phyloP scores from a whole-genome alignment of 305 asterid species.

The Rubia occidens region DNA sequence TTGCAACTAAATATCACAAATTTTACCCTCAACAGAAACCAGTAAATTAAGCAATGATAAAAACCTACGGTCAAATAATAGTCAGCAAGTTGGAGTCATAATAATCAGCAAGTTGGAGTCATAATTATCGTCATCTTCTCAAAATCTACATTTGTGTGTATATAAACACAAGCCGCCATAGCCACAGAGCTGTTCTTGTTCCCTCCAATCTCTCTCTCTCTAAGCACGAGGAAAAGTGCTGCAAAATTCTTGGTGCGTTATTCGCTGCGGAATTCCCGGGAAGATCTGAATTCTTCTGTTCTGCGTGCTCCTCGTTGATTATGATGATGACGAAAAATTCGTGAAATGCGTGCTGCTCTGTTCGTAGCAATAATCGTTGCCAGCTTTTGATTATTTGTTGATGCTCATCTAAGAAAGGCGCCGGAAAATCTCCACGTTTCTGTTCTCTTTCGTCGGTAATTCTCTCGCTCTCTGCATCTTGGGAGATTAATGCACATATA shows the following conservation, averaged over 20 bases:
- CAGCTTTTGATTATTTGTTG: slow-evolving; percentile 12
- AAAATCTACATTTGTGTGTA: neutral
- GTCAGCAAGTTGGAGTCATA: neutral
- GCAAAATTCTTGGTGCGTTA: neutral
- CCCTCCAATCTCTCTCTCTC: neutral
- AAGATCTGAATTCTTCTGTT: neutral
- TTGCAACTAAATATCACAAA: neutral
- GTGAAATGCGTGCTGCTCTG: neutral
- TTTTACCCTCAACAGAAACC: neutral
- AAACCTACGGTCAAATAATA: neutral
- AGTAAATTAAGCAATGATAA: neutral
- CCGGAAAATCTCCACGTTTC: neutral
- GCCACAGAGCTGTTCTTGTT: neutral
- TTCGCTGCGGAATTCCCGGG: neutral
- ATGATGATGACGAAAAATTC: neutral
- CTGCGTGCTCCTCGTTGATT: neutral
- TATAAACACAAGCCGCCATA: neutral
- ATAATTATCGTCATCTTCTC: neutral
- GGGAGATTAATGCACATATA: neutral
- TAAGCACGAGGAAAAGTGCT: neutral
- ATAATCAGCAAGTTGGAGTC: no score
- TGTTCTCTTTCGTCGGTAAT: neutral
- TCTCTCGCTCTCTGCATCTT: neutral
- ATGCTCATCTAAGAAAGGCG: slow-evolving; percentile 14
- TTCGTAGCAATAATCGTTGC: no score